These are phyloP conservation scores for Cystobasidium tubakii DNA, from an alignment of 768 basidiomycete genomes.

Conservation along the genomic window DNA sequence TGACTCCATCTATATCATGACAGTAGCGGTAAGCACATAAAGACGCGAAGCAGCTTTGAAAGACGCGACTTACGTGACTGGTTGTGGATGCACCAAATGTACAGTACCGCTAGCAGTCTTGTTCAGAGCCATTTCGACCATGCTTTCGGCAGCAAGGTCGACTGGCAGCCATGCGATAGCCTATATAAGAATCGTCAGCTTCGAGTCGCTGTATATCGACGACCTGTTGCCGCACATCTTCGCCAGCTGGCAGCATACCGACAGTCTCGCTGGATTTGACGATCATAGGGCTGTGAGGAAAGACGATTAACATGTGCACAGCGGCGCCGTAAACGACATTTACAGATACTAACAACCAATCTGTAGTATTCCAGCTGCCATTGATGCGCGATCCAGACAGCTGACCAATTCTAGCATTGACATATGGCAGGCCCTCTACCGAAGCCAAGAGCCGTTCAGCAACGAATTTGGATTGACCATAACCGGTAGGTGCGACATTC, in stretches of 20 bases:
- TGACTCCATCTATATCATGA: background rate
- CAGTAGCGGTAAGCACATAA: background rate
- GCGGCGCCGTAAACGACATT: too few relatives aligned
- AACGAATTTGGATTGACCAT: constrained; percentile 6
- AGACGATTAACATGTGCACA: background rate
- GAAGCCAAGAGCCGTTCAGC: constrained; percentile 15
- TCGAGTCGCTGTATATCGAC: background rate
- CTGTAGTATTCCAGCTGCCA: constrained; percentile 17
- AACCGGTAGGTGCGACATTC: constrained; percentile 7
- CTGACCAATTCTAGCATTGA: constrained; percentile 19
- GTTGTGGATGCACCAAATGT: constrained; percentile 13
- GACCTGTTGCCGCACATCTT: background rate
- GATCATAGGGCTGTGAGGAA: background rate
- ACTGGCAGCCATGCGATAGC: constrained; percentile 18
- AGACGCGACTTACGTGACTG: background rate
- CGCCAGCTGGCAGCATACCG: background rate
- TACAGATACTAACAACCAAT: background rate
- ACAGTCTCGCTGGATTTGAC: constrained; percentile 8
- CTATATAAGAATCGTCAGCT: background rate
- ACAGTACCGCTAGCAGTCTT: background rate
- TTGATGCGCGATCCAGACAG: constrained; percentile 14
- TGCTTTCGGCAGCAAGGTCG: background rate
- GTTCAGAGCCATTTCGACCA: constrained; percentile 1
- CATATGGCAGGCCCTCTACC: background rate
- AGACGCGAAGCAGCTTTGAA: too few relatives aligned